Conservation (phyloP, 805 yeast genomes). For the Ogataea ramenticola region DNA sequence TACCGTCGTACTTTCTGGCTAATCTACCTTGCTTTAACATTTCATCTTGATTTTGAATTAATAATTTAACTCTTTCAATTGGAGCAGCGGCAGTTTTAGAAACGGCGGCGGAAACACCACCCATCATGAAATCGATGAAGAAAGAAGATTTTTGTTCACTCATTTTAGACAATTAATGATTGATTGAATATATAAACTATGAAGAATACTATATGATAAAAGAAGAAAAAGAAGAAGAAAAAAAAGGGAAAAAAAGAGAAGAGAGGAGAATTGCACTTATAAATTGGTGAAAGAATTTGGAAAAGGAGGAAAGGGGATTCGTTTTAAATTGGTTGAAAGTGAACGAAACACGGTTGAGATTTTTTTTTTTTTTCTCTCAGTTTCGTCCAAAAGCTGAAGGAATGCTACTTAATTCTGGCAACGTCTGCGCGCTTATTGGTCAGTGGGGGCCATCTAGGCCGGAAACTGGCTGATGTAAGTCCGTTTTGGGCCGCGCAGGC, state of each 20-base stretch:
- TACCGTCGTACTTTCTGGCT: slow-evolving; percentile 81
- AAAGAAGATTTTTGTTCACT: slow-evolving; percentile 38
- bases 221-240: slow-evolving; percentile 1
- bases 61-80: slow-evolving; percentile 92
- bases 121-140: slow-evolving; percentile 78
- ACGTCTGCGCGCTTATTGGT: too few relatives aligned
- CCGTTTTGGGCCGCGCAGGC: too few relatives aligned
- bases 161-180: slow-evolving; percentile 17
- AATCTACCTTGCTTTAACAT: slow-evolving; percentile 97
- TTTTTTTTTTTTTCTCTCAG: too few relatives aligned
- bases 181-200: slow-evolving; percentile 7
- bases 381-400: too few relatives aligned
- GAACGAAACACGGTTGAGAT: too few relatives aligned
- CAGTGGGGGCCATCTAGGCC: too few relatives aligned
- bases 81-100: slow-evolving; percentile 98
- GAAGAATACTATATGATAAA: slow-evolving; percentile 3
- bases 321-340: slow-evolving; percentile 1
- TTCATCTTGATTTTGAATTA: slow-evolving; percentile 97
- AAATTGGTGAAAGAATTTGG: neutral
- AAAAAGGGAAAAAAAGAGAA: neutral
- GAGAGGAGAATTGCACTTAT: neutral
- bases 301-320: slow-evolving; percentile 1
- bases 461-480: too few relatives aligned
- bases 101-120: slow-evolving; percentile 99
- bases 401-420: too few relatives aligned